Percentiles rank a stretch among this genome's conserved stretches.
phyloP scores from a whole-genome alignment of 306 rosid genomes.

The Lathyrus tuberosus region DNA sequence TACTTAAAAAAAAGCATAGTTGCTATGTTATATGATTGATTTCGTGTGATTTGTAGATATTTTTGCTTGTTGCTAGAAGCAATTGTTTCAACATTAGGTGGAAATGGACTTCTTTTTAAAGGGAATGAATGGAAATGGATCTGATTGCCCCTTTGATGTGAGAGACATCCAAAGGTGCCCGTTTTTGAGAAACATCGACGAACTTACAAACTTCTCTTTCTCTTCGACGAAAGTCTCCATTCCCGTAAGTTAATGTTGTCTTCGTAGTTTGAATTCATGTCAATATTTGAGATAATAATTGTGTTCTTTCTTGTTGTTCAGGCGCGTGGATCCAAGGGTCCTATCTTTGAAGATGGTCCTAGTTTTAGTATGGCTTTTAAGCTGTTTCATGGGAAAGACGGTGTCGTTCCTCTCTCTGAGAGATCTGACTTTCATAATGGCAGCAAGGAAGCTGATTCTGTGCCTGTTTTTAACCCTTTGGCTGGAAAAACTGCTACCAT shows the following conservation, averaged over 20 bases:
- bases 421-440: constrained; percentile 40
- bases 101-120: constrained; percentile 61
- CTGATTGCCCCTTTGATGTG: constrained; percentile 60
- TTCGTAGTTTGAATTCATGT: constrained; percentile 3
- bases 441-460: constrained; percentile 43
- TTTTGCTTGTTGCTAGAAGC: constrained; percentile 33
- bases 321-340: constrained; percentile 65
- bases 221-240: constrained; percentile 49
- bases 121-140: constrained; percentile 53
- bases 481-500: constrained; percentile 72
- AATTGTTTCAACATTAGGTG: constrained; percentile 39
- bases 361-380: constrained; percentile 71
- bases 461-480: constrained; percentile 73
- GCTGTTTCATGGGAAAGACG: constrained; percentile 86
- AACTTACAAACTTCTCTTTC: constrained; percentile 72
- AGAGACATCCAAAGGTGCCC: constrained; percentile 74
- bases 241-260: constrained; percentile 49
- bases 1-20: background rate
- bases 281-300: background rate
- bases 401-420: constrained; percentile 72
- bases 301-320: constrained; percentile 29
- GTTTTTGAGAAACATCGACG: constrained; percentile 66
- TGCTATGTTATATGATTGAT: constrained; percentile 2
- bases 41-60: constrained; percentile 23
- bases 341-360: constrained; percentile 86